phyloP scores from a whole-genome alignment of 352 stramenopile species.

The Phytophthora pinifolia region DNA sequence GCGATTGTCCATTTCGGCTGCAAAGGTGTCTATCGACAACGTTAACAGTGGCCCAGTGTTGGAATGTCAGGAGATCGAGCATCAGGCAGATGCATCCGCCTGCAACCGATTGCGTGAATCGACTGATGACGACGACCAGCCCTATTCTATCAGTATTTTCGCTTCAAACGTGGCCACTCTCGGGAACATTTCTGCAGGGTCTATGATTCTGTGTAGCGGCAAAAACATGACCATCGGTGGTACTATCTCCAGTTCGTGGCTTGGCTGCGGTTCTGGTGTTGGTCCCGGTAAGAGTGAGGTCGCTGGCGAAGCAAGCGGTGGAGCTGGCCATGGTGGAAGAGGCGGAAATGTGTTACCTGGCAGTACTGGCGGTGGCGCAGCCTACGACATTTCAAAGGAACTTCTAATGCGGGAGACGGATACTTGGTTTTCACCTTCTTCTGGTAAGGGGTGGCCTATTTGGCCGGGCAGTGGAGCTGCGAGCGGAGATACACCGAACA shows the following conservation, averaged over 20 bases:
- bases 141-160: conserved; percentile 52
- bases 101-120: conserved; percentile 34
- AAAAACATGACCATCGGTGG: conserved; percentile 41
- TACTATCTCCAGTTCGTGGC: conserved; percentile 35
- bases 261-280: conserved; percentile 52
- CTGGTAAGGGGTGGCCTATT: conserved; percentile 46
- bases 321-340: conserved; percentile 64
- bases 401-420: conserved; percentile 15
- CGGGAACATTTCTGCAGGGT: conserved; percentile 53
- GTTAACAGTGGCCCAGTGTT: conserved; percentile 49
- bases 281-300: conserved; percentile 60
- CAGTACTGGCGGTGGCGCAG: conserved; percentile 42
- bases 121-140: conserved; percentile 9
- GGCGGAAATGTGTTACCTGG: conserved; percentile 63
- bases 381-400: conserved; percentile 42
- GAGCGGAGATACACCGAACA: conserved; percentile 49
- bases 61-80: conserved; percentile 41
- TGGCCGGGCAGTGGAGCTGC: conserved; percentile 68
- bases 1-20: conserved; percentile 40
- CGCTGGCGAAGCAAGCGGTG: conserved; percentile 51
- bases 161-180: conserved; percentile 38
- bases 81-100: conserved; percentile 39
- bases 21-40: conserved; percentile 46
- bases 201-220: conserved; percentile 58
- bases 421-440: conserved; percentile 9